Percentiles rank a stretch among this genome's conserved stretches.
These are phyloP conservation scores for Eutypella sp. DNA, from an alignment of 2,329 filamentous ascomycete species.

Conservation along the genomic window DNA sequence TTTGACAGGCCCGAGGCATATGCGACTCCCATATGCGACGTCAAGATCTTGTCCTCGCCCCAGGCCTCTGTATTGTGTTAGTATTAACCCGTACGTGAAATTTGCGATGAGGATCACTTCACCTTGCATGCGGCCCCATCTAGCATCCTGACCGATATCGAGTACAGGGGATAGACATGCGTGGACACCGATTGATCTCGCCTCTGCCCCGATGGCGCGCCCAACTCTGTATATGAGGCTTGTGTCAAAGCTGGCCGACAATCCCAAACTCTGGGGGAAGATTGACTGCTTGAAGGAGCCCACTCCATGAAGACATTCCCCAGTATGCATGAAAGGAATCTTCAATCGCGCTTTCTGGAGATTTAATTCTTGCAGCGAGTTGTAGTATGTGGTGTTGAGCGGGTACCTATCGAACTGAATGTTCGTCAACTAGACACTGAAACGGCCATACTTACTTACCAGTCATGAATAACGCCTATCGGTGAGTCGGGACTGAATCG, in stretches of 20 bases:
- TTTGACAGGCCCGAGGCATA: slow-evolving; percentile 39
- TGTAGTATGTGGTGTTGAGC: slow-evolving; percentile 37
- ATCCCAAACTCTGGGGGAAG: slow-evolving; percentile 36
- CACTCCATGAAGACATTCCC: slow-evolving; percentile 40
- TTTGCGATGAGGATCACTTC: neutral
- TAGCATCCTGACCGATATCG: slow-evolving; percentile 37
- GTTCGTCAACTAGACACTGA: neutral
- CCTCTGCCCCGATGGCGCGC: slow-evolving; percentile 36
- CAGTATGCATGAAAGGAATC: slow-evolving; percentile 37
- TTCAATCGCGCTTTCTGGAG: slow-evolving; percentile 31
- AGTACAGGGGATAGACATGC: slow-evolving; percentile 40
- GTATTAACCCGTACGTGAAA: neutral
- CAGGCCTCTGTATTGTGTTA: slow-evolving; percentile 32
- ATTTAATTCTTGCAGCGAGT: slow-evolving; percentile 33
- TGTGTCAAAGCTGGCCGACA: slow-evolving; percentile 38
- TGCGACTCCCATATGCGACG: slow-evolving; percentile 39
- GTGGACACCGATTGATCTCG: slow-evolving; percentile 38
- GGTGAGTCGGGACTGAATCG: slow-evolving; percentile 31
- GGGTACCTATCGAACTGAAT: slow-evolving; percentile 26
- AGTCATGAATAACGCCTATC: slow-evolving; percentile 38
- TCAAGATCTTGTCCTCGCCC: slow-evolving; percentile 41
- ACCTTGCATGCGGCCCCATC: slow-evolving; percentile 40
- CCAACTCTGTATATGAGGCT: slow-evolving; percentile 37
- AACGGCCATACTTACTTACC: slow-evolving; percentile 14
- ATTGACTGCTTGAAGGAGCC: slow-evolving; percentile 41